Percentiles rank a stretch among this genome's conserved stretches.
Evolutionary conservation across 345 rosid genomes (phyloP).

Genomic region (Citrus medica): DNA sequence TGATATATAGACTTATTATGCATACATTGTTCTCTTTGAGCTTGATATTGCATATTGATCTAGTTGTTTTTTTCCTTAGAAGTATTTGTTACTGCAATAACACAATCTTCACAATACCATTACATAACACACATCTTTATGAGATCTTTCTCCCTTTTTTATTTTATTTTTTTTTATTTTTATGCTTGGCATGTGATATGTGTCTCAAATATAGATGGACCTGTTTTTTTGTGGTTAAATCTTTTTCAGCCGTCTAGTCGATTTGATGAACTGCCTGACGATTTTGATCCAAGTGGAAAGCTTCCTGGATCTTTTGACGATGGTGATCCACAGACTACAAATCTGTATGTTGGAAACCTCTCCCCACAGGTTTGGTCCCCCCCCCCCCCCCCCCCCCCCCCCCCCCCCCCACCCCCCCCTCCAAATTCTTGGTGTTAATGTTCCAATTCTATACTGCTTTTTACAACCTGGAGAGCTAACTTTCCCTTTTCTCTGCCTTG

Average conservation of each 20-base stretch:
- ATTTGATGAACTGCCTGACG: conserved; percentile 96
- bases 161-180: neutral
- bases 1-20: neutral
- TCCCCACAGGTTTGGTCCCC: conserved; percentile 61
- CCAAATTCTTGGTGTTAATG: neutral
- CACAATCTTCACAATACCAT: too few relatives aligned
- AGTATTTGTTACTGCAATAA: neutral
- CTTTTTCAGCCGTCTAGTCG: conserved; percentile 79
- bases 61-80: neutral
- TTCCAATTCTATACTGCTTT: neutral
- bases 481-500: conserved; percentile 11
- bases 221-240: conserved; percentile 18
- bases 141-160: neutral
- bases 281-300: conserved; percentile 97
- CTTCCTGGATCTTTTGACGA: conserved; percentile 96
- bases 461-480: neutral
- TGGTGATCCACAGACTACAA: conserved; percentile 98
- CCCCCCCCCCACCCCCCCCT: too few relatives aligned
- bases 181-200: neutral
- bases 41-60: neutral
- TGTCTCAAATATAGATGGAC: neutral
- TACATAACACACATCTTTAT: neutral
- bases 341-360: conserved; percentile 97
- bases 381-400: neutral
- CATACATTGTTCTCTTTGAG: neutral